These are phyloP conservation scores for Calonectria leucothoes DNA, from an alignment of 2,329 filamentous ascomycete genomes.

Conservation along the genomic window DNA sequence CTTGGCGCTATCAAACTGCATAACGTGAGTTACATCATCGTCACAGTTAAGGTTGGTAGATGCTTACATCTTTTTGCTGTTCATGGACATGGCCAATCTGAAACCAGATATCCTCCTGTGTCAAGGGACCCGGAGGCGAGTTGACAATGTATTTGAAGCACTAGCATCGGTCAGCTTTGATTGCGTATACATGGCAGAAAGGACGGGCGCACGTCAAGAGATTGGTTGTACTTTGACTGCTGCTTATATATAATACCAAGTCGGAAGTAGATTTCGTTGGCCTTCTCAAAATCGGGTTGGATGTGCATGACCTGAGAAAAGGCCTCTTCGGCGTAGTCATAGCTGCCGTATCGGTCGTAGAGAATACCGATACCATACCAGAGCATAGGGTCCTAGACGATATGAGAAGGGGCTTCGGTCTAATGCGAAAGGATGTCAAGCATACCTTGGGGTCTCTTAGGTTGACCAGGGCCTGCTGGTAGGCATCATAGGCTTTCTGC, in stretches of 20 bases:
- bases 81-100: conserved; percentile 99
- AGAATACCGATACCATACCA: conserved; percentile 99
- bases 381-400: conserved; percentile 84
- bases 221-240: conserved; percentile 92
- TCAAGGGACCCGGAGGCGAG: conserved; percentile 90
- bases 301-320: conserved; percentile 99
- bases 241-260: conserved; percentile 99
- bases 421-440: background rate
- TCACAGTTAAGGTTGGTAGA: background rate
- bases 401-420: conserved; percentile 21
- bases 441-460: conserved; percentile 90
- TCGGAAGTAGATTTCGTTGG: conserved; percentile 98
- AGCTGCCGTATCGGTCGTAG: conserved; percentile 94
- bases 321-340: conserved; percentile 97
- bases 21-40: conserved; percentile 50
- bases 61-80: conserved; percentile 95
- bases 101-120: conserved; percentile 99
- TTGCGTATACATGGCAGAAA: background rate
- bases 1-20: conserved; percentile 93
- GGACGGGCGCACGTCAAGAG: conserved; percentile 79
- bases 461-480: conserved; percentile 95
- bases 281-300: conserved; percentile 97
- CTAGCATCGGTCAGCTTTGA: conserved; percentile 55
- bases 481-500: conserved; percentile 95
- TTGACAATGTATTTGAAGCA: conserved; percentile 99